Evolutionary conservation across 2,329 filamentous ascomycete species (phyloP), one percentile per base, ranked within the genome.

Genomic region (Trichoderma polysporum): DNA sequence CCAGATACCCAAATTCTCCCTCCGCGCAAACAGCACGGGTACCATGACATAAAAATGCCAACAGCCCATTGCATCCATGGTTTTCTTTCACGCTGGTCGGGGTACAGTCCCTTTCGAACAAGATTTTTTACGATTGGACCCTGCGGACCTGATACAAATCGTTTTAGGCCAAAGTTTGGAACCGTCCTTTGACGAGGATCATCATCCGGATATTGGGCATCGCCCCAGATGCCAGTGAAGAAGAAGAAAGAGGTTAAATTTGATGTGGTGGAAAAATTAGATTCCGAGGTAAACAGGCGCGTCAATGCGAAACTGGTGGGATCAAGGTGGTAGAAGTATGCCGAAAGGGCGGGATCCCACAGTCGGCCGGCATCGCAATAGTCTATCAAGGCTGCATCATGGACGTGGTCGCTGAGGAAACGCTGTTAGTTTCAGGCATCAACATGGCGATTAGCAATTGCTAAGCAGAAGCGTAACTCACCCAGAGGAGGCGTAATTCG

Each of bases 241-340:
- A 52, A 62, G 33, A 62, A 62, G 33, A 62, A 62, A 22, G 47
- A 62, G 2, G 47, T 62, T 5, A 62, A 22, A 17, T 62, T 62
- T 19, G 33, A 62, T 17, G 33, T 22, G 7, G 35, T 2, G 12
- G 59, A 52, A 15, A 10, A 9, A 2, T 52, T 62, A 7, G 47
- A 39, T 2, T 12, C 13, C 3, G 47, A 53, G 12, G 35, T 13
- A 27, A 52, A 52, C 3, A 62, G 59, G 6, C 47, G 59, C 33
- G 59, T 62, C 8, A 62, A 10, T n/a, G 25, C 22, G 12, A 62
- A 62, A 39, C 8, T 53, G 12, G 22, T 13, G 1, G 59, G 59
- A 15, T 62, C 45, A 4, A 62, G 59, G 13, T 62, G 47, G 8
- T 62, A 62, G 9, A 62, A 62, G n/a, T 62, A 62, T 2, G 59